Percentiles rank a stretch among this genome's conserved stretches.
Evolutionary conservation across 139 green algal species (phyloP).

Genomic region (Mychonastes homosphaera): DNA sequence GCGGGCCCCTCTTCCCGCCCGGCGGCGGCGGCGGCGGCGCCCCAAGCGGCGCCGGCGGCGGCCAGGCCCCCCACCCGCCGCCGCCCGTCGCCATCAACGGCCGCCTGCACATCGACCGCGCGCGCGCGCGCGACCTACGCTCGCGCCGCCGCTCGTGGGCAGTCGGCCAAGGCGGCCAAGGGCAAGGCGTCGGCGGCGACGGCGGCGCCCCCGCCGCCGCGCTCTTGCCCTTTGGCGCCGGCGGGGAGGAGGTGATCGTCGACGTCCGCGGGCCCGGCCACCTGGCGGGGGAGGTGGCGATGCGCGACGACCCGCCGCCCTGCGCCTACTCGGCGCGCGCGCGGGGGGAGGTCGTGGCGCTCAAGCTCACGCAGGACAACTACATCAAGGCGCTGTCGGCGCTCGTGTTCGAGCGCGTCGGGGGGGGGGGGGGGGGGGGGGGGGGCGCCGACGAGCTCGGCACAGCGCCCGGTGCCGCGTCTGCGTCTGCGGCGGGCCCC

Average conservation of each 20-base stretch:
- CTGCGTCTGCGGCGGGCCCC: too few relatives aligned
- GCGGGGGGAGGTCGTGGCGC: slow-evolving; percentile 13
- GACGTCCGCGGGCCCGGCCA: slow-evolving; percentile 16
- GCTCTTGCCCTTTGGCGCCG: too few relatives aligned
- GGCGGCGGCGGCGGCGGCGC: too few relatives aligned
- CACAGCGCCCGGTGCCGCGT: too few relatives aligned
- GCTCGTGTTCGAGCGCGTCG: slow-evolving; percentile 13
- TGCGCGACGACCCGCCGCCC: slow-evolving; percentile 15
- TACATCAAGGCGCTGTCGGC: slow-evolving; percentile 15
- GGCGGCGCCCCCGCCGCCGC: too few relatives aligned
- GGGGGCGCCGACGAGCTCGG: too few relatives aligned
- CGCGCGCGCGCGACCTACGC: slow-evolving; percentile 16
- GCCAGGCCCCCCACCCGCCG: not conserved
- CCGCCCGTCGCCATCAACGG: slow-evolving; percentile 16
- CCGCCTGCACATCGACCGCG: slow-evolving; percentile 33
- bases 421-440: too few relatives aligned
- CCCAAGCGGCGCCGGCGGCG: not conserved
- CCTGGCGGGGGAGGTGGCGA: slow-evolving; percentile 17
- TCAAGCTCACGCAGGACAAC: slow-evolving; percentile 24
- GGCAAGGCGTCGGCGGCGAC: too few relatives aligned
- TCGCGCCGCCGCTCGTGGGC: slow-evolving; percentile 9
- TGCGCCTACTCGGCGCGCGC: slow-evolving; percentile 11
- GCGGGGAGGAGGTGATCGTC: slow-evolving; percentile 10
- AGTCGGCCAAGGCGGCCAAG: too few relatives aligned
- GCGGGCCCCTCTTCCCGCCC: too few relatives aligned